Conservation (phyloP, 768 basidiomycete genomes). For the Russula sp. region DNA sequence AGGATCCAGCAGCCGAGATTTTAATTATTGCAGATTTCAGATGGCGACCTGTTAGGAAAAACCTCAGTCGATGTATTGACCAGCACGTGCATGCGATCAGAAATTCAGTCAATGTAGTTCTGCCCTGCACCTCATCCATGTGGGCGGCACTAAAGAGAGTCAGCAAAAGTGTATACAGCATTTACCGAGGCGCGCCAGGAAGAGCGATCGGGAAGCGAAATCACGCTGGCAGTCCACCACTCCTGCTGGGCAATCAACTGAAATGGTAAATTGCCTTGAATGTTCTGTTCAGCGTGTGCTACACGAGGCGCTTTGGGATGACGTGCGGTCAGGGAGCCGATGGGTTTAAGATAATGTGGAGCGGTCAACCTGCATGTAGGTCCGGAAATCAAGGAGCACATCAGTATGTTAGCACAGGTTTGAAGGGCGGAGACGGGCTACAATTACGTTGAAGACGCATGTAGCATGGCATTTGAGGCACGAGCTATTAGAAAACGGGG, state of each 20-base stretch:
- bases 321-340: conserved; percentile 18
- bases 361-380: conserved; percentile 9
- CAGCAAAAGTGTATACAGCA: conserved; percentile 14
- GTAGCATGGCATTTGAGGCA: conserved; percentile 20
- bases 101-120: conserved; percentile 14
- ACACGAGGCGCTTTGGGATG: conserved; percentile 27
- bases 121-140: conserved; percentile 20
- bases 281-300: conserved; percentile 25
- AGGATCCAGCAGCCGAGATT: conserved; percentile 25
- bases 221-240: conserved; percentile 4
- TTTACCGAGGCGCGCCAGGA: conserved; percentile 3
- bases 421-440: conserved; percentile 15
- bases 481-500: conserved; percentile 15
- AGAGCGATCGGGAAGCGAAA: conserved; percentile 23
- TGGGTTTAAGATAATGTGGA: conserved; percentile 23
- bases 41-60: conserved; percentile 9
- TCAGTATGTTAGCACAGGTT: conserved; percentile 9
- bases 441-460: conserved; percentile 18
- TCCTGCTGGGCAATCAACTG: conserved; percentile 10
- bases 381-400: conserved; percentile 20
- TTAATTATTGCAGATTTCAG: conserved; percentile 23
- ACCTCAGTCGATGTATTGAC: not conserved
- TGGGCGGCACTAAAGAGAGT: not conserved
- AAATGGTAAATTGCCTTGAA: conserved; percentile 18
- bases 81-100: conserved; percentile 22